These are phyloP conservation scores for Pythium sp. DNA, from an alignment of 352 stramenopile species.

Conservation along the genomic window DNA sequence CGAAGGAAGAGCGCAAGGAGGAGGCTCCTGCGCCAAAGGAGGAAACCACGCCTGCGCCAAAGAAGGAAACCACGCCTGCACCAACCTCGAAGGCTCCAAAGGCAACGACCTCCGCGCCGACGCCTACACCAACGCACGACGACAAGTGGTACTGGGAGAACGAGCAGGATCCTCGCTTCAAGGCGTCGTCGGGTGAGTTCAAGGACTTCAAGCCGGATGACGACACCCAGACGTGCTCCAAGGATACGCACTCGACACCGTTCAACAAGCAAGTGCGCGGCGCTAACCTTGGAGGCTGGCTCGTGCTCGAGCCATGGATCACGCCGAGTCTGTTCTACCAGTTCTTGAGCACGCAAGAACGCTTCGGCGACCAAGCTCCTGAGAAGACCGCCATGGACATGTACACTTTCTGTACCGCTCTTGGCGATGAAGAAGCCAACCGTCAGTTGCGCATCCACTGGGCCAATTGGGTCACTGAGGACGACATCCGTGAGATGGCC, in stretches of 20 bases:
- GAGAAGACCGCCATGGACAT: slow-evolving; percentile 90
- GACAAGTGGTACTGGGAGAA: slow-evolving; percentile 71
- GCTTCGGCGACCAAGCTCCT: slow-evolving; percentile 67
- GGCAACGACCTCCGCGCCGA: not conserved
- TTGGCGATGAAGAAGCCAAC: slow-evolving; percentile 91
- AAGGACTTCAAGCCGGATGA: slow-evolving; percentile 57
- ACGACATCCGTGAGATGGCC: slow-evolving; percentile 87
- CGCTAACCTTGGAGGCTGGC: slow-evolving; percentile 93
- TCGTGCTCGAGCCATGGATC: slow-evolving; percentile 96
- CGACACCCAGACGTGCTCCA: slow-evolving; percentile 60
- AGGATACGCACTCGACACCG: slow-evolving; percentile 60
- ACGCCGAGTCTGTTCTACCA: slow-evolving; percentile 96
- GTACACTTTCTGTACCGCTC: slow-evolving; percentile 89
- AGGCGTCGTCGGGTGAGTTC: slow-evolving; percentile 41
- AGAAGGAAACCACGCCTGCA: not conserved
- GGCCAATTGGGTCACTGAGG: slow-evolving; percentile 93
- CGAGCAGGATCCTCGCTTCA: slow-evolving; percentile 46
- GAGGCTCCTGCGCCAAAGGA: not conserved
- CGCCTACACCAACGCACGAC: slow-evolving; percentile 22
- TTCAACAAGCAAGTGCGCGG: slow-evolving; percentile 88
- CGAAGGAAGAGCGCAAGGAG: not conserved
- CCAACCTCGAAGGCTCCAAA: not conserved
- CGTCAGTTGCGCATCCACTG: slow-evolving; percentile 92
- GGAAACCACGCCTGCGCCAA: not conserved
- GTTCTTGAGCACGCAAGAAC: slow-evolving; percentile 85